These are phyloP conservation scores for Adansonia rubrostipa DNA, from an alignment of 441 rosid species.

Conservation along the genomic window DNA sequence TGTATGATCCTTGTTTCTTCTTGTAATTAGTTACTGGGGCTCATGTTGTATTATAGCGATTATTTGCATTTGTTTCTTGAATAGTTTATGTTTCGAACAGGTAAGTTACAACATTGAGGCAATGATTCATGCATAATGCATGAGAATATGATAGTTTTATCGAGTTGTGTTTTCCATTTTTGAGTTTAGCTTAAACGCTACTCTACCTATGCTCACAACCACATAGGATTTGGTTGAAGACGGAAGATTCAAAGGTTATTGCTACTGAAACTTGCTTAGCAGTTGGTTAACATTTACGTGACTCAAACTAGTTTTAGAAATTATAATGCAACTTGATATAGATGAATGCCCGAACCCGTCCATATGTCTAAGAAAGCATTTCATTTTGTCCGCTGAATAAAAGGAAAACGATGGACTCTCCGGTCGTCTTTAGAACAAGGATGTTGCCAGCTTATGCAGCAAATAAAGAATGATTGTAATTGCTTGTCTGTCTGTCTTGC, in stretches of 20 bases:
- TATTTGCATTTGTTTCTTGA: conserved; percentile 31
- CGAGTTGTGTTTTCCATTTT: neutral
- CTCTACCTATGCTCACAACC: neutral
- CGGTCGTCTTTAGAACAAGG: neutral
- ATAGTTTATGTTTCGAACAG: conserved; percentile 27
- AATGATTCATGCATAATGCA: conserved; percentile 28
- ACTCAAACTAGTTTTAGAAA: neutral
- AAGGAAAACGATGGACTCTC: neutral
- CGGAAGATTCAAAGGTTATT: neutral
- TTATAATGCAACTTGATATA: conserved; percentile 8
- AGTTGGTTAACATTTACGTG: neutral
- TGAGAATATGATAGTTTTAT: neutral
- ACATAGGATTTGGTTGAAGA: neutral
- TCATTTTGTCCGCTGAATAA: neutral
- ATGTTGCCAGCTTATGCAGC: neutral
- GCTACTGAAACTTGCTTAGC: neutral
- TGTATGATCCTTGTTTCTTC: conserved; percentile 40
- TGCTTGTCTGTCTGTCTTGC: conserved; percentile 2
- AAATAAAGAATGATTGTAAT: neutral
- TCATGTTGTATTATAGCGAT: conserved; percentile 25
- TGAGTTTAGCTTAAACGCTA: neutral
- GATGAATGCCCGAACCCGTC: neutral
- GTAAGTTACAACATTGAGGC: conserved; percentile 30
- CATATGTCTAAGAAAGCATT: neutral
- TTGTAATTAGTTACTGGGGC: conserved; percentile 48